Percentiles rank a stretch among this genome's conserved stretches.
These are phyloP conservation scores for Arthonia radiata DNA, from an alignment of 495 filamentous ascomycete genomes.

Conservation along the genomic window DNA sequence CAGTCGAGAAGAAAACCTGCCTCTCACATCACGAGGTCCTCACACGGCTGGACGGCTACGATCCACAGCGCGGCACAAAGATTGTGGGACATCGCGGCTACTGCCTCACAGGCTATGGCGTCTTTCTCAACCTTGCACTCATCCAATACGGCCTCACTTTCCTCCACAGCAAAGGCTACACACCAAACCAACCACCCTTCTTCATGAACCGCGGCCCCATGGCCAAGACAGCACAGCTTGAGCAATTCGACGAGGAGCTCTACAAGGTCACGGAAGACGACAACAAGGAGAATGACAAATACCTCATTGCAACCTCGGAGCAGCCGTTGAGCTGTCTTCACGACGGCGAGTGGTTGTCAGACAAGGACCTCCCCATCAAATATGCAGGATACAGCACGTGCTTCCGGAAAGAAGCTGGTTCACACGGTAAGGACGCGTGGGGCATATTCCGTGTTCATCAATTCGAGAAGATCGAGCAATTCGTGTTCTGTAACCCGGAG, in stretches of 20 bases:
- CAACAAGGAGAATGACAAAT: slow-evolving; percentile 70
- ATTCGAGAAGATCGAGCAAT: slow-evolving; percentile 97
- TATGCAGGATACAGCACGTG: slow-evolving; percentile 89
- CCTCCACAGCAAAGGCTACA: slow-evolving; percentile 51
- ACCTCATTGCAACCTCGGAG: slow-evolving; percentile 90
- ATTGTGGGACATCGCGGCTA: slow-evolving; percentile 90
- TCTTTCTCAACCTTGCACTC: slow-evolving; percentile 80
- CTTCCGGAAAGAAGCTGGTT: slow-evolving; percentile 82
- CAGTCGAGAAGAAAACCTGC: slow-evolving; percentile 40
- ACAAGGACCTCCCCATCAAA: slow-evolving; percentile 65
- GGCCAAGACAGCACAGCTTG: slow-evolving; percentile 97
- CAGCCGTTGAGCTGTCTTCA: slow-evolving; percentile 86
- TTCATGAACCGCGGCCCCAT: slow-evolving; percentile 93
- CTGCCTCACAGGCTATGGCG: slow-evolving; percentile 67
- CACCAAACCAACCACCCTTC: slow-evolving; percentile 72
- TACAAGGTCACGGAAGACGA: slow-evolving; percentile 83
- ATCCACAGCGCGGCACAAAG: slow-evolving; percentile 81
- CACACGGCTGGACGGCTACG: slow-evolving; percentile 66
- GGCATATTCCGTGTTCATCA: slow-evolving; percentile 96
- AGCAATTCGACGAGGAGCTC: slow-evolving; percentile 90
- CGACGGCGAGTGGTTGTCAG: slow-evolving; percentile 73
- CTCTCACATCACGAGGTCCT: slow-evolving; percentile 93
- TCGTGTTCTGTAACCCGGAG: slow-evolving; percentile 80
- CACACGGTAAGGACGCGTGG: slow-evolving; percentile 89
- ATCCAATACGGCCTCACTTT: slow-evolving; percentile 90